These are phyloP conservation scores for Cladosporium phlei DNA, from an alignment of 2,329 filamentous ascomycete species.

Conservation along the genomic window DNA sequence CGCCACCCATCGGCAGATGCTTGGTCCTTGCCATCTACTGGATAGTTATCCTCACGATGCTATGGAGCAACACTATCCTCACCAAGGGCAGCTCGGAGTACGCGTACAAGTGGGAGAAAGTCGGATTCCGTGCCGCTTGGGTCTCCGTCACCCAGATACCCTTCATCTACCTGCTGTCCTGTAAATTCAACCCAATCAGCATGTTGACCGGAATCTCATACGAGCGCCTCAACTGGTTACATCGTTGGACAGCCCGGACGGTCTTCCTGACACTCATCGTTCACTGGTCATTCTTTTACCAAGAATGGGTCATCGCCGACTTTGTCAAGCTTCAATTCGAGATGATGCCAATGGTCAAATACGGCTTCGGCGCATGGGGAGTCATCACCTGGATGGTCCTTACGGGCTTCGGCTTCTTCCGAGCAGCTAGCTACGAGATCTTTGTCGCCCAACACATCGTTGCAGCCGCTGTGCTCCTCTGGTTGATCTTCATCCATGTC, in stretches of 20 bases:
- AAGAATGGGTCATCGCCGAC: conserved; percentile 48
- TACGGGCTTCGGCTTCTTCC: conserved; percentile 47
- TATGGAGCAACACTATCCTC: conserved; percentile 30
- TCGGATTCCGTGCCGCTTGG: conserved; percentile 66
- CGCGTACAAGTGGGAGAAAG: conserved; percentile 48
- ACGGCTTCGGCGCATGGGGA: conserved; percentile 50
- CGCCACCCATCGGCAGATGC: conserved; percentile 29
- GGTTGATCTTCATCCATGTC: conserved; percentile 47
- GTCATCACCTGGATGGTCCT: conserved; percentile 50
- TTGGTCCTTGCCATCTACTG: conserved; percentile 28
- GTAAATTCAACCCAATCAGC: conserved; percentile 44
- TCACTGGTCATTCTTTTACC: conserved; percentile 53
- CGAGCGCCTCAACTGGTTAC: conserved; percentile 50
- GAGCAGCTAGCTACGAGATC: conserved; percentile 49
- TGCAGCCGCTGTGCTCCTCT: conserved; percentile 47
- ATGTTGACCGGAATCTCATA: conserved; percentile 45
- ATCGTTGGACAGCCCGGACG: conserved; percentile 48
- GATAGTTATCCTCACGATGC: conserved; percentile 26
- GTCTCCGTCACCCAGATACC: conserved; percentile 61
- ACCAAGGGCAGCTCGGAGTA: conserved; percentile 23
- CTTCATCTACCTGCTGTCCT: conserved; percentile 52
- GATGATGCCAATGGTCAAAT: conserved; percentile 45
- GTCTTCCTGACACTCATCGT: conserved; percentile 51
- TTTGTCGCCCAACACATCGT: conserved; percentile 52
- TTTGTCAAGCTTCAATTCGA: conserved; percentile 47